Base-by-base conservation (phyloP, 257 asterid species). In the Penstemon eatonii region DNA sequence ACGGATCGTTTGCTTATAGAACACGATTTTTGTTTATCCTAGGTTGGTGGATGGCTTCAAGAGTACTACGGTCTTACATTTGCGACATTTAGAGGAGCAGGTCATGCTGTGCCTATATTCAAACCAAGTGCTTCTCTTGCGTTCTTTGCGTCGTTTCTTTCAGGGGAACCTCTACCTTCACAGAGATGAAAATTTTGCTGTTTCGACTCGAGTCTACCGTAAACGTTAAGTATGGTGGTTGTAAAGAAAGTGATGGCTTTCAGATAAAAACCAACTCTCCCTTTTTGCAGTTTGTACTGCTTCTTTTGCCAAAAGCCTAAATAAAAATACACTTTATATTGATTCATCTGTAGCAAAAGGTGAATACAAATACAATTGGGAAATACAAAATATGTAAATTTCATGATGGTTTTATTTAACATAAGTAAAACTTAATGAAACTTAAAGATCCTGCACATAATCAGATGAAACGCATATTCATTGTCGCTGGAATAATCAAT, bases 31-130 rank as follows among this genome's bases (percentile, higher is more conserved):
- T 12, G 4, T 63, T 39, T 40, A 13, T 13, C 62, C 7, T 70
- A 91, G 98, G 98, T 92, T 73, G 89, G 87, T 36, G 98, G 98
- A 37, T 92, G 98, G 98, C 37, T 87, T 64, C 90, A 92, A 79
- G 96, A 89, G 72, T 92, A 87, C 59, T 18, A 83, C 19, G 98
- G 98, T 13, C 82, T 92, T 4, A 92, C 98, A 39, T 92, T 86
- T 66, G 96, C 91, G 8, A 92, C 98, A 54, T 86, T 92, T 45
- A 85, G 96, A 66, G 98, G 98, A 64, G 98, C 98, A 7, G 98
- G 98, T 0, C 98, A 92, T 73, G 96, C 87, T 3, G 98, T 92
- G 71, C 98, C 96, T 0, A 81, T 78, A 36, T 92, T 92, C 87
- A 92, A 89, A 63, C 96, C 95, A 3, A 76, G 89, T 56, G 96